Conservation (phyloP, 2,329 filamentous ascomycete species). For the Cladophialophora carrionii region DNA sequence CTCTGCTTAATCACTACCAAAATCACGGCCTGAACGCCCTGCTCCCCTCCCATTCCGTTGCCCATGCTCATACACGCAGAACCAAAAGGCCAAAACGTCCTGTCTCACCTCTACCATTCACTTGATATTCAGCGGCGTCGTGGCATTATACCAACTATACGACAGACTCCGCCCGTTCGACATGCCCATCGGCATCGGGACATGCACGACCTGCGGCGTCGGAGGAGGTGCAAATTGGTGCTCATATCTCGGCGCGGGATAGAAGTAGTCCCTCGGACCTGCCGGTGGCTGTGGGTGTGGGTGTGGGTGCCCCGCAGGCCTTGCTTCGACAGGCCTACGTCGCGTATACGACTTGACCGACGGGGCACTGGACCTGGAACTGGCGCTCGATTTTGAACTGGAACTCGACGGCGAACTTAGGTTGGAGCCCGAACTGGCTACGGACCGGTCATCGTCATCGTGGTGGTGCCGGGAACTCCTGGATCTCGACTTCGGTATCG, state of each 20-base stretch:
- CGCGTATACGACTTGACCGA: constrained; percentile 8
- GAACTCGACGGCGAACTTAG: constrained; percentile 18
- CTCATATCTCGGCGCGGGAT: constrained; percentile 5
- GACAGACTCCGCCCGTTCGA: constrained; percentile 26
- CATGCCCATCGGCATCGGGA: constrained; percentile 6
- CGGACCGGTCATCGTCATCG: constrained; percentile 7
- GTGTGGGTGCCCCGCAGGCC: not conserved
- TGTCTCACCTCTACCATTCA: not conserved
- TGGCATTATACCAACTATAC: constrained; percentile 36
- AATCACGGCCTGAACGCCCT: not conserved
- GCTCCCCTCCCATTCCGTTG: not conserved
- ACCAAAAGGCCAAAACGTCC: not conserved
- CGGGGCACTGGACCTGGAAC: constrained; percentile 7
- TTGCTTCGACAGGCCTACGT: constrained; percentile 6
- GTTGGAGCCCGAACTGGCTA: constrained; percentile 2
- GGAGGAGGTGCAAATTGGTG: constrained; percentile 3
- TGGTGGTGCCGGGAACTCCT: constrained; percentile 4
- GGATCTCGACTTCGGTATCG: constrained; percentile 4
- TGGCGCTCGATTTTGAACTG: constrained; percentile 9
- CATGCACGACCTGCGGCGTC: not conserved
- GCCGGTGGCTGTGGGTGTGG: not conserved
- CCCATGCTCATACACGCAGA: not conserved
- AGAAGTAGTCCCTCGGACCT: not conserved
- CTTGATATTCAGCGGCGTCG: constrained; percentile 31
- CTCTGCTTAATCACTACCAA: not conserved